phyloP scores from a whole-genome alignment of 192 early-diverging fungal species.

The Entomortierella chlamydospora region DNA sequence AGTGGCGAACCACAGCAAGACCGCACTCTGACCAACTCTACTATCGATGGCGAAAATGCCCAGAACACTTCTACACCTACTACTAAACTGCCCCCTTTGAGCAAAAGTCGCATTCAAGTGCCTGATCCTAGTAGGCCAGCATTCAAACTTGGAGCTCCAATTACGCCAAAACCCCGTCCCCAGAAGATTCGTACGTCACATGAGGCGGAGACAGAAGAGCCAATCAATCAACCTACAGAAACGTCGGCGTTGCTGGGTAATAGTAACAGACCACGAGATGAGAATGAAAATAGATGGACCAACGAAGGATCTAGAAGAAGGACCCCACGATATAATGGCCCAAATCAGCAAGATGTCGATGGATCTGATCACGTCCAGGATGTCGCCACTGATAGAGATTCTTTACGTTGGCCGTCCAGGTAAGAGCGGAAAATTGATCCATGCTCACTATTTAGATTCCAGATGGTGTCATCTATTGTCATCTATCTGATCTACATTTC shows the following conservation, averaged over 20 bases:
- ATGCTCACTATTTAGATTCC: background rate
- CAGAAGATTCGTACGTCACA: background rate
- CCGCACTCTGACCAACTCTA: background rate
- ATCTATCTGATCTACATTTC: too few relatives aligned
- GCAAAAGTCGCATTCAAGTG: constrained; percentile 29
- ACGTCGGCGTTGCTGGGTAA: constrained; percentile 33
- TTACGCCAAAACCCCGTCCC: constrained; percentile 9
- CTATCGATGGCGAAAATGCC: background rate
- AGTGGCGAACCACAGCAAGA: background rate
- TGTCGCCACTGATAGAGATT: background rate
- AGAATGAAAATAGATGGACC: constrained; percentile 23
- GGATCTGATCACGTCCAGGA: background rate
- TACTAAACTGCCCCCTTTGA: constrained; percentile 25
- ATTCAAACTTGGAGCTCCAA: constrained; percentile 34
- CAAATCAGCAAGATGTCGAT: background rate
- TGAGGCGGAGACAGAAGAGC: background rate
- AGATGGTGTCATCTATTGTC: constrained; percentile 31
- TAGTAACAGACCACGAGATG: constrained; percentile 5
- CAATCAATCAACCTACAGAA: constrained; percentile 7
- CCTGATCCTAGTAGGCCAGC: constrained; percentile 38
- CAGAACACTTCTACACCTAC: background rate
- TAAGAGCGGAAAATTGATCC: background rate
- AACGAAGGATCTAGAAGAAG: constrained; percentile 36
- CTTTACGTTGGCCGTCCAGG: constrained; percentile 37
- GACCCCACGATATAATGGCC: constrained; percentile 32